These are phyloP conservation scores for Zizania palustris DNA, from an alignment of 202 grass and related monocot genomes.

Conservation along the genomic window DNA sequence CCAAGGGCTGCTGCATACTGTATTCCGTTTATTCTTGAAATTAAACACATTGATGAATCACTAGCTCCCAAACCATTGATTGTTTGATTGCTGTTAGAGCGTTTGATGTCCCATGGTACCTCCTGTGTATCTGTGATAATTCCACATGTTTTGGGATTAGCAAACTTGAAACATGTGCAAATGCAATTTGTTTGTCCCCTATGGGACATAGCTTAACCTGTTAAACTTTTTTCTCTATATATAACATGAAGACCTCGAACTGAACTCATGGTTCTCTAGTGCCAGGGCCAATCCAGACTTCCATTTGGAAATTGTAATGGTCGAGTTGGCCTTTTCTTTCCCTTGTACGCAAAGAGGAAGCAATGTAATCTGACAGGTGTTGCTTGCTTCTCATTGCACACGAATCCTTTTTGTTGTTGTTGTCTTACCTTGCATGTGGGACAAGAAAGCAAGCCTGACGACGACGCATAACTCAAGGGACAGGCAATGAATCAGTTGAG, in stretches of 20 bases:
- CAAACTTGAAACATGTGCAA: conserved; percentile 14
- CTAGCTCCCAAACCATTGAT: neutral
- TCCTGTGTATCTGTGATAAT: neutral
- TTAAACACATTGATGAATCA: conserved; percentile 37
- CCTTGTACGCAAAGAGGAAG: conserved; percentile 33
- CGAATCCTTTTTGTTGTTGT: conserved; percentile 20
- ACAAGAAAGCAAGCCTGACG: conserved; percentile 34
- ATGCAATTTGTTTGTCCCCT: neutral
- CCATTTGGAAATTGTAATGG: neutral
- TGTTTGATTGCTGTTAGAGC: conserved; percentile 3
- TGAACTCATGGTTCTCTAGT: conserved; percentile 17
- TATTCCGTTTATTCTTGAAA: conserved; percentile 51
- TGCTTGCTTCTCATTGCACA: conserved; percentile 35
- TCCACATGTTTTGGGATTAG: conserved; percentile 22
- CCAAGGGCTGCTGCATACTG: conserved; percentile 32
- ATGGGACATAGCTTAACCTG: neutral
- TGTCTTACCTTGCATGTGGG: conserved; percentile 28
- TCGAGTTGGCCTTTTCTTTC: conserved; percentile 24
- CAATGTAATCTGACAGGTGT: conserved; percentile 16
- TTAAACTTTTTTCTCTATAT: neutral
- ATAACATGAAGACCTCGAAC: neutral
- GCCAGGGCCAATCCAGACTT: conserved; percentile 16
- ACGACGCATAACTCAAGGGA: neutral
- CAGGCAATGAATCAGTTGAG: neutral
- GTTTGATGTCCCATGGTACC: neutral